A percentile compares a stretch with the other conserved stretches of the same genome.
phyloP scores from a whole-genome alignment of 768 basidiomycete genomes.

The Kwoniella sp. region DNA sequence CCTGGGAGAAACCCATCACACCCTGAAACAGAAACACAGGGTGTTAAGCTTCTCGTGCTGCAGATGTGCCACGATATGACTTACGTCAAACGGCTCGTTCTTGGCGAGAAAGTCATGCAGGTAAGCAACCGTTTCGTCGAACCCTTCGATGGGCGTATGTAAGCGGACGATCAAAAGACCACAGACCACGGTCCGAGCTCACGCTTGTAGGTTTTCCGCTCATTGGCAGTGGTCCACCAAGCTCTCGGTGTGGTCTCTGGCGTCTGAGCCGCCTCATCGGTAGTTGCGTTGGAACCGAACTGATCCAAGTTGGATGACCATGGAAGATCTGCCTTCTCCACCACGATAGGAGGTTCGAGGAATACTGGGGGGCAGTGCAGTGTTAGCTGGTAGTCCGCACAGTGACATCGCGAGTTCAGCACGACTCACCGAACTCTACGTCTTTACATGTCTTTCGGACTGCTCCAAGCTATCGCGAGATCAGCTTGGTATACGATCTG shows the following conservation, averaged over 20 bases:
- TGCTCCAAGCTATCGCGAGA: constrained; percentile 33
- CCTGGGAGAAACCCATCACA: constrained; percentile 49
- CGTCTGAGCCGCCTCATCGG: constrained; percentile 39
- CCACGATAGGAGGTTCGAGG: constrained; percentile 46
- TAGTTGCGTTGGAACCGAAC: constrained; percentile 41
- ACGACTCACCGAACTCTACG: constrained; percentile 40
- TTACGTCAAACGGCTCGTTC: constrained; percentile 44
- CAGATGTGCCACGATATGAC: background rate
- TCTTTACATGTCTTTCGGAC: constrained; percentile 48
- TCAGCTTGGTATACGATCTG: background rate
- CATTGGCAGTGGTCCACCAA: constrained; percentile 43
- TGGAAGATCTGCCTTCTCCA: constrained; percentile 46
- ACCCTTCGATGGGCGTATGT: constrained; percentile 23
- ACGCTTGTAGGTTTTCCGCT: constrained; percentile 37
- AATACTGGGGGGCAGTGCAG: no score
- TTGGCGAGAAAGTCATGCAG: constrained; percentile 40
- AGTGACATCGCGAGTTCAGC: background rate
- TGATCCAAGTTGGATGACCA: constrained; percentile 39
- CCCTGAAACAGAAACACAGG: constrained; percentile 19
- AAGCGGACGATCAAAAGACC: background rate
- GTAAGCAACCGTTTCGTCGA: constrained; percentile 43
- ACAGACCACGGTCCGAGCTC: no score
- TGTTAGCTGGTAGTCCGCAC: no score
- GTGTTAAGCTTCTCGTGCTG: background rate
- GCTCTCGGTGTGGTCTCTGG: constrained; percentile 48